These are phyloP conservation scores for Volutella citrinella DNA, from an alignment of 2,329 filamentous ascomycete species.

Conservation along the genomic window DNA sequence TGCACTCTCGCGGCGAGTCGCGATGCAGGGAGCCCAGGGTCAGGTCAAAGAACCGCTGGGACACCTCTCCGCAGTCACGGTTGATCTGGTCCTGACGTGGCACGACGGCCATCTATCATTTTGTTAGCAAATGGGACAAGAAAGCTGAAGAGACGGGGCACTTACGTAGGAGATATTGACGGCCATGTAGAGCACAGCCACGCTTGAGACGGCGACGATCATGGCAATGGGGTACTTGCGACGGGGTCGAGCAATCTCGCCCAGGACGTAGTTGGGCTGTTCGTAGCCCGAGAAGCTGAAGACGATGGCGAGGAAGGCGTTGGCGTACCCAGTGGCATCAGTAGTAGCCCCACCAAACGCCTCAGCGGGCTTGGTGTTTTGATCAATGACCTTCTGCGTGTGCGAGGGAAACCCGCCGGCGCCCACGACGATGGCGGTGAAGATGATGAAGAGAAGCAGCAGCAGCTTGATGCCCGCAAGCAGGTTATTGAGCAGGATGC, in stretches of 20 bases:
- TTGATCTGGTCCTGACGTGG: constrained; percentile 21
- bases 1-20: too few relatives aligned
- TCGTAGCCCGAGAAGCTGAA: constrained; percentile 37
- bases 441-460: constrained; percentile 44
- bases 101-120: constrained; percentile 38
- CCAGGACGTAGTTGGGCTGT: constrained; percentile 37
- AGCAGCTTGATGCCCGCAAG: constrained; percentile 47
- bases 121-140: neutral
- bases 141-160: too few relatives aligned
- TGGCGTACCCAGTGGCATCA: constrained; percentile 31
- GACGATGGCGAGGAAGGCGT: constrained; percentile 43
- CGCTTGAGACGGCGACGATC: constrained; percentile 26
- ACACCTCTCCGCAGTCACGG: constrained; percentile 20
- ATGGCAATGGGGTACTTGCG: constrained; percentile 32
- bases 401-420: constrained; percentile 23
- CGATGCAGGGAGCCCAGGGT: constrained; percentile 30
- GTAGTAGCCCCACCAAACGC: constrained; percentile 22
- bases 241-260: constrained; percentile 29
- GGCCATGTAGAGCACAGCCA: constrained; percentile 32
- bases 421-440: constrained; percentile 30
- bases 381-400: constrained; percentile 20
- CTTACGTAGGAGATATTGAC: constrained; percentile 37
- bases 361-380: constrained; percentile 23
- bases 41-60: constrained; percentile 32
- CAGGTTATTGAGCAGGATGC: constrained; percentile 49